phyloP scores from a whole-genome alignment of 345 rosid genomes.

The Eucalyptus cloeziana region DNA sequence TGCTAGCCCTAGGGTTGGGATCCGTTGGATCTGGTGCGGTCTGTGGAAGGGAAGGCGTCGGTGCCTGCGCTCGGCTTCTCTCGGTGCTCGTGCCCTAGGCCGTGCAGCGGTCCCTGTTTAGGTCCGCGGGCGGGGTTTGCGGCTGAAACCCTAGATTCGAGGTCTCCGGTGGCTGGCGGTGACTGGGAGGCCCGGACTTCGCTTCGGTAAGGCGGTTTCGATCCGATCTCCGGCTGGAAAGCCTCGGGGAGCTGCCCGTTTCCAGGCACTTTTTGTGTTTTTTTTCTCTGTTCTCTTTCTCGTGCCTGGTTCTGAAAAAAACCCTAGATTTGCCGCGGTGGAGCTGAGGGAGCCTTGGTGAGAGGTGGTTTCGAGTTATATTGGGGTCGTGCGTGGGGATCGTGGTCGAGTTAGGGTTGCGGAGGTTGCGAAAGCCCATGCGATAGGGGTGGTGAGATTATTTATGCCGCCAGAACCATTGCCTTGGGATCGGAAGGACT shows the following conservation, averaged over 20 bases:
- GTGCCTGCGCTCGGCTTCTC: background rate
- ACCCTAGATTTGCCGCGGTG: background rate
- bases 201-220: background rate
- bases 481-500: constrained; percentile 90
- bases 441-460: constrained; percentile 16
- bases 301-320: background rate
- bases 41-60: background rate
- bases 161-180: background rate
- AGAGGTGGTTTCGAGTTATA: background rate
- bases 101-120: background rate
- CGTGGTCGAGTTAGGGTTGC: background rate
- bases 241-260: background rate
- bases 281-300: no score
- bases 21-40: background rate
- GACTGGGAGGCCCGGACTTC: background rate
- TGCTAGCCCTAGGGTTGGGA: background rate
- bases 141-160: background rate
- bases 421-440: constrained; percentile 22
- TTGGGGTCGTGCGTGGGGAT: background rate
- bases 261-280: background rate
- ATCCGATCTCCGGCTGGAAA: background rate
- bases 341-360: background rate
- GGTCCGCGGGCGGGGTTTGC: background rate
- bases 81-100: background rate
- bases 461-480: constrained; percentile 96